These are phyloP conservation scores for Cucurbita maxima DNA, from an alignment of 306 rosid genomes.

Conservation along the genomic window DNA sequence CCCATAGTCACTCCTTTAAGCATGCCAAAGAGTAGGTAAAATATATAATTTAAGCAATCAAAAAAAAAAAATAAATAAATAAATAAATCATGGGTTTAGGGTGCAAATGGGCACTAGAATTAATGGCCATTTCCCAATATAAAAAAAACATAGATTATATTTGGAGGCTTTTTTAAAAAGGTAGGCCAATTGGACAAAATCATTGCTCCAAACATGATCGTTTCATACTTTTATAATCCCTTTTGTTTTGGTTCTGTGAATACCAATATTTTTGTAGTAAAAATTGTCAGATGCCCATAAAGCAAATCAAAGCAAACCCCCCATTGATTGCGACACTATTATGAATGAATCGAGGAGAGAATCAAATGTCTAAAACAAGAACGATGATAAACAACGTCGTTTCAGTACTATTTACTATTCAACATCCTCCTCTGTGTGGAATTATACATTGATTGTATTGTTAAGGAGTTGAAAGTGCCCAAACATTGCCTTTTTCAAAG, in stretches of 20 bases:
- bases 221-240: conserved; percentile 19
- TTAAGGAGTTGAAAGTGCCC: not conserved
- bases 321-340: not conserved
- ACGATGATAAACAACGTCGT: no score
- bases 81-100: conserved; percentile 8
- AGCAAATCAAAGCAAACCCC: not conserved
- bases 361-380: no score
- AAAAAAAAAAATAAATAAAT: not conserved
- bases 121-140: conserved; percentile 13
- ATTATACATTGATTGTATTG: no score
- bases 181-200: conserved; percentile 29
- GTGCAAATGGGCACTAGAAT: not conserved
- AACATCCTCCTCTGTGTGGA: no score
- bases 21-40: conserved; percentile 10
- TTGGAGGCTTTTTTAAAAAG: conserved; percentile 1
- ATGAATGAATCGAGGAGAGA: not conserved
- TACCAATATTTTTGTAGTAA: not conserved
- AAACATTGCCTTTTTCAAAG: conserved; percentile 8
- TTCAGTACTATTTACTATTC: no score
- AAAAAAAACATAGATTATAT: not conserved
- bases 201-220: conserved; percentile 25
- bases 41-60: not conserved
- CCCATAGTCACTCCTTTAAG: conserved; percentile 26
- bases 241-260: conserved; percentile 5
- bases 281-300: not conserved